Conservation (phyloP, 2,329 filamentous ascomycete species). For the Aspergillus transmontanensis region DNA sequence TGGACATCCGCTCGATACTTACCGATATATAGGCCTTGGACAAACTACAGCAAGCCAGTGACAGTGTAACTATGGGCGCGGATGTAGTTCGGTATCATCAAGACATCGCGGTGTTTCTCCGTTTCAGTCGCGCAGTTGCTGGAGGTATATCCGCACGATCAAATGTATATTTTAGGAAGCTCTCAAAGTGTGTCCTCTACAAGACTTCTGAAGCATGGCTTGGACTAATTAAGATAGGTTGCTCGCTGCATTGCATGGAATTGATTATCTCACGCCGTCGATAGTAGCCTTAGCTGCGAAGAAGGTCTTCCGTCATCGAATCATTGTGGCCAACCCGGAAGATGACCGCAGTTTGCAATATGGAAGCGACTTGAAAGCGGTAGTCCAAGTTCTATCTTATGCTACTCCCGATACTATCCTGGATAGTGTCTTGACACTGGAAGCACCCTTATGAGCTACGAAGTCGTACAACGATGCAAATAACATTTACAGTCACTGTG, state of each 20-base stretch:
- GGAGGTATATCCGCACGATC: constrained; percentile 76
- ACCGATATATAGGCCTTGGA: constrained; percentile 48
- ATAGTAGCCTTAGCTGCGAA: constrained; percentile 78
- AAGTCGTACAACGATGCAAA: background rate
- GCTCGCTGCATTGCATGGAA: constrained; percentile 77
- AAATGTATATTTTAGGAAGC: constrained; percentile 72
- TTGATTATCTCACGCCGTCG: constrained; percentile 81
- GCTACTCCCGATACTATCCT: constrained; percentile 59
- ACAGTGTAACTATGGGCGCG: constrained; percentile 66
- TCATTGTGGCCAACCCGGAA: constrained; percentile 68
- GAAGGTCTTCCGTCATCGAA: constrained; percentile 86
- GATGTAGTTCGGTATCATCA: constrained; percentile 83
- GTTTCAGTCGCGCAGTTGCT: constrained; percentile 81
- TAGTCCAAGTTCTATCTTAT: constrained; percentile 66
- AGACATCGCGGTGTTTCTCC: constrained; percentile 84
- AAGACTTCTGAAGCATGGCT: background rate
- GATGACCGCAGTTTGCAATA: constrained; percentile 90
- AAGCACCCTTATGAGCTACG: constrained; percentile 53
- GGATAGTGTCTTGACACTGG: constrained; percentile 61
- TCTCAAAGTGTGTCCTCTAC: constrained; percentile 53
- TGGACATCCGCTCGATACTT: background rate
- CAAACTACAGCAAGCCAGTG: constrained; percentile 60
- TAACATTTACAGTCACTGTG: background rate
- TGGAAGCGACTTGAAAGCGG: constrained; percentile 75
- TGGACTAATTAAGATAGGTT: constrained; percentile 21